Evolutionary conservation across 148 eudicot species (phyloP).

Genomic region (Rhododendron griersonianum): DNA sequence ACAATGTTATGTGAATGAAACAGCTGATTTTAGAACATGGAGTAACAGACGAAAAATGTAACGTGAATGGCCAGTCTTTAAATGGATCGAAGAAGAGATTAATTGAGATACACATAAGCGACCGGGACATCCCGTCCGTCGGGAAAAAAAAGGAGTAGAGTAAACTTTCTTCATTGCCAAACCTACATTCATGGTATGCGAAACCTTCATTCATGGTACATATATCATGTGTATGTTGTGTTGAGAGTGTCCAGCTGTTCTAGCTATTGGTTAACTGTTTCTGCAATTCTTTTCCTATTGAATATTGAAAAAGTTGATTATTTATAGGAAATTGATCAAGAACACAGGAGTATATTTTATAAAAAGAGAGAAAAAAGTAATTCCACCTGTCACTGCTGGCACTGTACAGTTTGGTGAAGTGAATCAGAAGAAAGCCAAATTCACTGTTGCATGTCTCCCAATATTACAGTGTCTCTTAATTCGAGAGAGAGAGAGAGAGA

Average conservation of each 20-base stretch:
- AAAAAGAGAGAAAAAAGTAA: background rate
- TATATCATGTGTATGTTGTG: background rate
- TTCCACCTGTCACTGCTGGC: conserved; percentile 20
- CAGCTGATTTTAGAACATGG: conserved; percentile 14
- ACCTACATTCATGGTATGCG: background rate
- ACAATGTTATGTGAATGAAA: conserved; percentile 16
- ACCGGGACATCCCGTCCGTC: too few relatives aligned
- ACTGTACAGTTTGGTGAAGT: conserved; percentile 12
- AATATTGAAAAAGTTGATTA: background rate
- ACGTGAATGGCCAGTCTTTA: background rate
- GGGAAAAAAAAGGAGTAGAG: background rate
- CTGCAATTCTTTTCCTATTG: conserved; percentile 2
- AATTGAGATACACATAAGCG: too few relatives aligned
- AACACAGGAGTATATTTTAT: background rate
- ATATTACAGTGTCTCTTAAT: background rate
- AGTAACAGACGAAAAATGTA: conserved; percentile 4
- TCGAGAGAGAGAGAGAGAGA: background rate
- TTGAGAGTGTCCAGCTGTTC: background rate
- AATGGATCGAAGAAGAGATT: too few relatives aligned
- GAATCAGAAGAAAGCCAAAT: conserved; percentile 16
- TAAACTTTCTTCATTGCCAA: background rate
- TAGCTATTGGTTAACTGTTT: conserved; percentile 3
- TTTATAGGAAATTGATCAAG: background rate
- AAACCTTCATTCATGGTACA: background rate
- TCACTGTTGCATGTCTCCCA: background rate